A percentile compares a stretch with the other conserved stretches of the same genome.
Evolutionary conservation across 2,329 filamentous ascomycete genomes (phyloP).

Genomic region (Fusarium odoratissimum): DNA sequence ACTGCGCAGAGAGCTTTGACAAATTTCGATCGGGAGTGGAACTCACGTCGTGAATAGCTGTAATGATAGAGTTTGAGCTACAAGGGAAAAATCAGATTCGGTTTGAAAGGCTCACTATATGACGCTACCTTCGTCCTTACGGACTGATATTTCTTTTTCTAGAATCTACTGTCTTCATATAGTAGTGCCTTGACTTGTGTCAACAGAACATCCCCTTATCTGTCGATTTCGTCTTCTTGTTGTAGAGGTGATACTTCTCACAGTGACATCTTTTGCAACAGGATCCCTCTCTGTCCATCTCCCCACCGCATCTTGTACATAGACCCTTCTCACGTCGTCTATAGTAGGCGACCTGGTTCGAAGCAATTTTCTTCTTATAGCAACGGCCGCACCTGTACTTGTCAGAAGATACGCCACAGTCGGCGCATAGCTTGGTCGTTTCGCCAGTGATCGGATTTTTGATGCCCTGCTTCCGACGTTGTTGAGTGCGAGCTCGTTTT

Average conservation of each 20-base stretch:
- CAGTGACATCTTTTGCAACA: neutral
- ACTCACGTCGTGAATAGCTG: neutral
- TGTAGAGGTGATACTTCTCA: neutral
- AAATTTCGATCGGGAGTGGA: neutral
- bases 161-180: neutral
- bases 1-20: neutral
- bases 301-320: neutral
- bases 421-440: neutral
- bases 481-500: neutral
- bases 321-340: neutral
- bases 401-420: neutral
- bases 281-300: neutral
- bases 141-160: neutral
- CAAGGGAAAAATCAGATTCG: rapidly evolving
- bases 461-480: neutral
- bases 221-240: neutral
- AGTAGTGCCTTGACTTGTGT: rapidly evolving
- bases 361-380: neutral
- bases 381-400: neutral
- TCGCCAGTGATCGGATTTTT: neutral
- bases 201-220: rapidly evolving
- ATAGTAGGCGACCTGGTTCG: rapidly evolving
- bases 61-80: rapidly evolving
- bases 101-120: too few species aligned
- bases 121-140: neutral